Evolutionary conservation across 2,329 filamentous ascomycete genomes (phyloP), one percentile per base, ranked within the genome.

Genomic region (Tympanopsis confertula): DNA sequence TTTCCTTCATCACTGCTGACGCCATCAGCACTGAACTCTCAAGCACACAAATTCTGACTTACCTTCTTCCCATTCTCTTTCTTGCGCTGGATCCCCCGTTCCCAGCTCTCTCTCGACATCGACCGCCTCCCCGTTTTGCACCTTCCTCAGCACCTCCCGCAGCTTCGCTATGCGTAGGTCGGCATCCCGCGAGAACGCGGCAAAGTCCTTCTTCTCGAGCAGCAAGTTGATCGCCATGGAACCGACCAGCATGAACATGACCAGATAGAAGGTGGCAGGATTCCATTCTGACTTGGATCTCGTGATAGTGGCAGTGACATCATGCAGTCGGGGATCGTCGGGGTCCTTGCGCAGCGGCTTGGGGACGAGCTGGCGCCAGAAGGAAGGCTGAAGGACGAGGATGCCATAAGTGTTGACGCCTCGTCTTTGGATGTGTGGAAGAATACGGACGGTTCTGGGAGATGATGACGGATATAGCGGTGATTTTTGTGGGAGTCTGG

Each of bases 221-320:
- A 98, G 81, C 69, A 91, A 84, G 50, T 95, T 85, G 49, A 98
- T 95, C 13, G 89, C 85, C 69, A 95, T 94, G 43, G 86, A 94
- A 3, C 93, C 93, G 45, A 96, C 89, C 44, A 96, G 70, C 29
- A 87, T 66, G 51, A 87, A 87, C 44, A 89, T 85, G 49, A 79
- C 66, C 47, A 89, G 85, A 56, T 80, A 91, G 51, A 86, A 89
- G 0, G 80, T 87, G 15, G 82, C 82, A 3, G 85, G 83, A 48
- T 89, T 89, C 78, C 81, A 85, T 47, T 77, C 73, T n/a, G n/a
- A n/a, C 51, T 74, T 80, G 13, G 69, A 62, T 45, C 68, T 72
- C 18, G 56, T 50, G 22, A 62, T 57, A 49, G 61, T 61, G 30
- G 48, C 45, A 28, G 39, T 33, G 44, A 49, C 13, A 47, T 51